Evolutionary conservation across 1,139 yeast species (phyloP), one percentile per base, ranked within the genome.

Genomic region (Yamadazyma pseudoaaseri): DNA sequence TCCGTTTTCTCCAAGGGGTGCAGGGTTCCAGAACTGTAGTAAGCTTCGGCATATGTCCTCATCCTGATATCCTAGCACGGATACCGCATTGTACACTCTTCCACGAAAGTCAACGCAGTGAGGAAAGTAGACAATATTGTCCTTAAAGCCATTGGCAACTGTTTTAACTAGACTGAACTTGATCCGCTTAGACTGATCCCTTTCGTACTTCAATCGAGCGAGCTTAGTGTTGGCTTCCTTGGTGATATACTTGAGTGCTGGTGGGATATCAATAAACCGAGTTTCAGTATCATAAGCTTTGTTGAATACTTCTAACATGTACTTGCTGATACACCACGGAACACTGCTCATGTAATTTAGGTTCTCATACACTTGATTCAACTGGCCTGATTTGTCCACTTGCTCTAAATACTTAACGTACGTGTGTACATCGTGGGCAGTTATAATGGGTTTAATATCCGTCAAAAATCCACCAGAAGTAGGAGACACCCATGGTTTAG

Each of bases 51-150:
- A 52, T 18, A 58, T 39, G 41, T 70, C 76, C 20, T 61, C 66
- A 33, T 56, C 61, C 34, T 68, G 63, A 37, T 67, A 70, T 1
- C 62, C 54, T 27, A 70, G 43, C 10, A 53, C 33, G 1, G 73
- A 65, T 0, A 56, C 65, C 51, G 58, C 49, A 0, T 75, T 69
- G 41, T 70, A 70, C 2, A 62, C 62, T 20, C 76, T 45, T 4
- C 75, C 73, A 34, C 76, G 48, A 35, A 68, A 69, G 41, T 70
- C 76, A 23, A 65, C 45, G 10, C 51, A 45, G 39, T 68, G 71
- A 3, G 73, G 73, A 25, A 64, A 52, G 42, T 55, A 70, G n/a
- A 70, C 40, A 20, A 58, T 47, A 41, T 60, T 60, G 13, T 42
- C 41, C 10, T 50, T 54, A 29, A 55, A 57, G 0, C 65, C 52